Conservation (phyloP, 2,329 filamentous ascomycete species). For the Colletotrichum shisoi region DNA sequence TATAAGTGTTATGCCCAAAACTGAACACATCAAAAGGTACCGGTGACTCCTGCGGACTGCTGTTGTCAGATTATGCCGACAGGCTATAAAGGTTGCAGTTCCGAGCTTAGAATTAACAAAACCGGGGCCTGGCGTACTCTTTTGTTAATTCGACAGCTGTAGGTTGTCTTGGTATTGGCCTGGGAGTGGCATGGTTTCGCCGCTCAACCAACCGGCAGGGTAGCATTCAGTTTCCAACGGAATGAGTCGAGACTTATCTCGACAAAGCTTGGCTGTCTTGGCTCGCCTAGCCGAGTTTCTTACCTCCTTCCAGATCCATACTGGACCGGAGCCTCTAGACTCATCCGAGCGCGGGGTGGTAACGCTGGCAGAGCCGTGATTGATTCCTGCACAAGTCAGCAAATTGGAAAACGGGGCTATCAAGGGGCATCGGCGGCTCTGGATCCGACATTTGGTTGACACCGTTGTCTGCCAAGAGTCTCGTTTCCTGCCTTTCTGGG, state of each 20-base stretch:
- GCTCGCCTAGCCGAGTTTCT: conserved; percentile 27
- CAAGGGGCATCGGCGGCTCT: neutral
- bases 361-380: neutral
- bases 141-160: no score
- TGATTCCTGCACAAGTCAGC: neutral
- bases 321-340: neutral
- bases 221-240: conserved; percentile 25
- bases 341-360: conserved; percentile 27
- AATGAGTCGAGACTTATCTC: conserved; percentile 25
- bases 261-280: conserved; percentile 39
- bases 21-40: no score
- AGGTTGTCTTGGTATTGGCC: conserved; percentile 15
- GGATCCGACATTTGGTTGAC: neutral
- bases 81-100: no score
- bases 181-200: neutral
- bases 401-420: neutral
- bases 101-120: no score
- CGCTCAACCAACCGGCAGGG: neutral
- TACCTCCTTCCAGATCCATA: conserved; percentile 38
- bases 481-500: conserved; percentile 36
- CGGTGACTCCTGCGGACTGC: no score
- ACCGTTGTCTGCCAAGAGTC: conserved; percentile 25
- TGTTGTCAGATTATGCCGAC: no score
- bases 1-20: no score
- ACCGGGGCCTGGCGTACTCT: no score